Conservation (phyloP, 352 stramenopile species). For the Globisporangium barbulae region DNA sequence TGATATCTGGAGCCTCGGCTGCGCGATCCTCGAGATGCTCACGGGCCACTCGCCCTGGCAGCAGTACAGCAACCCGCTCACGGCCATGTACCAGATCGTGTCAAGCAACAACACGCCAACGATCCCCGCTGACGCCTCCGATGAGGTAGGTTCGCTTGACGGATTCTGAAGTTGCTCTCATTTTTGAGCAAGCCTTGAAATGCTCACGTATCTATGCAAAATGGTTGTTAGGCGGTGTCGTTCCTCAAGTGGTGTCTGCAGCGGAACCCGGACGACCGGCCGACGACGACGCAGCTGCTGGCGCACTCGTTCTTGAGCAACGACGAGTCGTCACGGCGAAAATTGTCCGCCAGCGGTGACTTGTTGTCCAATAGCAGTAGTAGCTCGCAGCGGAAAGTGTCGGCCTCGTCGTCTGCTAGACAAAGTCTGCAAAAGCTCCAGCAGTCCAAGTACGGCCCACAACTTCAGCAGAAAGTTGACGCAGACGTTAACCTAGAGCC, state of each 20-base stretch:
- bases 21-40: slow-evolving; percentile 92
- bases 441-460: not conserved
- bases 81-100: slow-evolving; percentile 90
- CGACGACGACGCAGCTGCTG: slow-evolving; percentile 87
- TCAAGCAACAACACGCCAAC: slow-evolving; percentile 60
- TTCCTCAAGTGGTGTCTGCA: slow-evolving; percentile 68
- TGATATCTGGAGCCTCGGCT: slow-evolving; percentile 93
- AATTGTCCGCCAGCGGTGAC: not conserved
- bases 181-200: no score
- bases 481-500: not conserved
- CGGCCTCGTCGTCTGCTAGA: not conserved
- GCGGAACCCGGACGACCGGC: slow-evolving; percentile 67
- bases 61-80: slow-evolving; percentile 87
- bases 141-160: slow-evolving; percentile 36
- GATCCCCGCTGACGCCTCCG: slow-evolving; percentile 48
- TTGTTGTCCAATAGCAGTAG: not conserved
- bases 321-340: not conserved
- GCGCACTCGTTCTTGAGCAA: slow-evolving; percentile 86
- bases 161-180: no score
- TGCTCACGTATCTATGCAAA: no score
- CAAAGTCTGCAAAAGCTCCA: slow-evolving; percentile 6
- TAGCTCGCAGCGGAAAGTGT: slow-evolving; percentile 8
- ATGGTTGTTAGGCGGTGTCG: slow-evolving; percentile 32
- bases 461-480: not conserved
- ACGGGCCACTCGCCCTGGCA: slow-evolving; percentile 88